These are phyloP conservation scores for Pseudonitzschia multiseries DNA, from an alignment of 108 stramenopile genomes.

Conservation along the genomic window DNA sequence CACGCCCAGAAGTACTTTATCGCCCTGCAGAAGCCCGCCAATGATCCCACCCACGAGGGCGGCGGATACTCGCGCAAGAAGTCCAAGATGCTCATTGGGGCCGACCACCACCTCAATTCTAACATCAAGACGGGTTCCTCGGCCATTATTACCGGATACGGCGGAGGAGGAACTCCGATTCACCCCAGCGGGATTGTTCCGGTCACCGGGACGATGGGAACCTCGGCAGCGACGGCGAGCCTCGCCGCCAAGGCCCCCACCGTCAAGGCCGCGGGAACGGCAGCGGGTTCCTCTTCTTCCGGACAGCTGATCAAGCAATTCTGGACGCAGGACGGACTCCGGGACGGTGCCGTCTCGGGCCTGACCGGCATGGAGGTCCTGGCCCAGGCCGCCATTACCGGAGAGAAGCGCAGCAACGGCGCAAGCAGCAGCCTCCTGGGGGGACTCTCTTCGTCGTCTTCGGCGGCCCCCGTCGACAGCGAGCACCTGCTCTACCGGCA, in stretches of 20 bases:
- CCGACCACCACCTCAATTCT: constrained; percentile 14
- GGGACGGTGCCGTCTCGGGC: background rate
- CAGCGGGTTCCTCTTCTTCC: background rate
- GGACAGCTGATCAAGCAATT: background rate
- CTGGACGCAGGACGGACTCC: background rate
- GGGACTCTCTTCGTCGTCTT: background rate
- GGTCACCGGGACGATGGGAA: constrained; percentile 4
- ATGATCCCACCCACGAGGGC: background rate
- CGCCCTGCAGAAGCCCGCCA: constrained; percentile 13
- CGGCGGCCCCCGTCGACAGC: background rate
- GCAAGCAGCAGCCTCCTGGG: too few relatives aligned
- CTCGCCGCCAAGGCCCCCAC: background rate
- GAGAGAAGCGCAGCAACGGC: background rate
- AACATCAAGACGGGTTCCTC: constrained; percentile 17
- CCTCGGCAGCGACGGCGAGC: background rate
- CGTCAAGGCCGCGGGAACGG: background rate
- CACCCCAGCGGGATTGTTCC: constrained; percentile 12
- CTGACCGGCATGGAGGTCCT: constrained; percentile 13
- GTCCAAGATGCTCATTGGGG: constrained; percentile 9
- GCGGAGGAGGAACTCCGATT: constrained; percentile 11
- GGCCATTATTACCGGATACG: constrained; percentile 13
- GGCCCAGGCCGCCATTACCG: constrained; percentile 16
- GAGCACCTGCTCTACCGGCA: background rate
- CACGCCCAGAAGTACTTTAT: constrained; percentile 20
- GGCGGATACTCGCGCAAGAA: constrained; percentile 12